Evolutionary conservation across 2,329 filamentous ascomycete genomes (phyloP), one percentile per base, ranked within the genome.

Genomic region (Penicillium sp.): DNA sequence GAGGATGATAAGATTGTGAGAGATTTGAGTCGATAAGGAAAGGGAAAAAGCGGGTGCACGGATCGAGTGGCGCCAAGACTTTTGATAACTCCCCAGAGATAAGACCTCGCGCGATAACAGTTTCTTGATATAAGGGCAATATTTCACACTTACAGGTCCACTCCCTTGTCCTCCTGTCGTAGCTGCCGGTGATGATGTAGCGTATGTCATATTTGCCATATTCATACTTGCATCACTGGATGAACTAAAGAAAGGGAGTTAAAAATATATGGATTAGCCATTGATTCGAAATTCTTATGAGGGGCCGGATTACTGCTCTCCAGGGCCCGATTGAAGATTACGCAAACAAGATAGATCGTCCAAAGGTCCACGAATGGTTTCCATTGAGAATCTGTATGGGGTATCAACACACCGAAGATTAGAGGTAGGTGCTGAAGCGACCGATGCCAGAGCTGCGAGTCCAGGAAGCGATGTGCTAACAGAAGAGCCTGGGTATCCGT

Each of bases 161-260:
- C 72, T 77, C 61, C 82, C 83, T 70, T 86, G 84, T 52, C 86
- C 86, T 63, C 84, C 85, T 60, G 84, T 83, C 40, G 86, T 87
- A 40, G 84, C 84, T 59, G 85, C 84, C 47, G 86, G 85, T 45
- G 86, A 86, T 63, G 84, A 84, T 62, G 84, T 86, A 66, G 83
- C 80, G 72, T 84, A 85, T 64, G 79, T 84, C 79, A 85, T 83
- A 72, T 75, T 82, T 68, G 79, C 81, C 79, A 84, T 83, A 71
- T 71, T 80, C 74, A 77, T 75, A 67, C 76, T 73, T 53, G 69
- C 78, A 79, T 80, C 78, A 70, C 72, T 72, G 63, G 72, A 75
- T 44, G 66, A 68, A 55, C 72, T 73, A 60, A 43, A 57, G 55
- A 54, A 33, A 29, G 1, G 5, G 11, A 23, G 21, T 21, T 19